Conservation (phyloP, 2,329 filamentous ascomycete species). For the Venturia oleaginea region DNA sequence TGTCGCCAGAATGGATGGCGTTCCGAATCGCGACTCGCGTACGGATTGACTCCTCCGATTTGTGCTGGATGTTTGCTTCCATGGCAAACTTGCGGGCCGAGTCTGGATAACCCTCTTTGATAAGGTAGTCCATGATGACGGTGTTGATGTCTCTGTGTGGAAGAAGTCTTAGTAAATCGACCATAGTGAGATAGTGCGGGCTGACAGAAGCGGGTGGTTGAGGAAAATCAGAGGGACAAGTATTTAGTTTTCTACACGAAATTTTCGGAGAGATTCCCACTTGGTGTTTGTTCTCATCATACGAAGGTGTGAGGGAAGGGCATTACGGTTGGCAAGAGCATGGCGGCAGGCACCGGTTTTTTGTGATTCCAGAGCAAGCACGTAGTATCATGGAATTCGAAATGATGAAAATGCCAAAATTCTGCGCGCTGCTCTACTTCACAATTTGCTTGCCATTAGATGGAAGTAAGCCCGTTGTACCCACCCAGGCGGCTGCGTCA, state of each 20-base stretch:
- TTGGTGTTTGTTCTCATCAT: conserved; percentile 80
- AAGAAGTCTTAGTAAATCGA: conserved; percentile 1
- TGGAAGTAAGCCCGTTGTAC: too few species aligned
- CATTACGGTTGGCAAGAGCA: conserved; percentile 15
- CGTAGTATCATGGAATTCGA: too few species aligned
- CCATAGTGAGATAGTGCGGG: background rate
- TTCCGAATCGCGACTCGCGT: conserved; percentile 75
- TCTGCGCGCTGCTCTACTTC: too few species aligned
- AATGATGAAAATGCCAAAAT: too few species aligned
- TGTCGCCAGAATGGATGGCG: conserved; percentile 76
- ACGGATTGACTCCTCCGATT: conserved; percentile 62
- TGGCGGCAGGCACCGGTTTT: background rate
- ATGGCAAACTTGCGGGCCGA: conserved; percentile 89
- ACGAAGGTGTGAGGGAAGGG: conserved; percentile 36
- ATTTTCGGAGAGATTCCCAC: conserved; percentile 99
- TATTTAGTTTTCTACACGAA: conserved; percentile 82
- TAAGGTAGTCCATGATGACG: conserved; percentile 92
- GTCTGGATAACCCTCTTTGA: conserved; percentile 87
- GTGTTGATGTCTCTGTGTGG: conserved; percentile 78
- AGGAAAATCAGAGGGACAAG: conserved; percentile 58
- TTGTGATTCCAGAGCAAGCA: too few species aligned
- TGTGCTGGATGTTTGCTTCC: conserved; percentile 78
- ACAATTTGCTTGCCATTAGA: too few species aligned
- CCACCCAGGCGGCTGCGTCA: conserved; percentile 41
- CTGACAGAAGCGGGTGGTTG: conserved; percentile 14